Conservation (phyloP, 164 flowering plant species). For the Aristolochia californica region DNA sequence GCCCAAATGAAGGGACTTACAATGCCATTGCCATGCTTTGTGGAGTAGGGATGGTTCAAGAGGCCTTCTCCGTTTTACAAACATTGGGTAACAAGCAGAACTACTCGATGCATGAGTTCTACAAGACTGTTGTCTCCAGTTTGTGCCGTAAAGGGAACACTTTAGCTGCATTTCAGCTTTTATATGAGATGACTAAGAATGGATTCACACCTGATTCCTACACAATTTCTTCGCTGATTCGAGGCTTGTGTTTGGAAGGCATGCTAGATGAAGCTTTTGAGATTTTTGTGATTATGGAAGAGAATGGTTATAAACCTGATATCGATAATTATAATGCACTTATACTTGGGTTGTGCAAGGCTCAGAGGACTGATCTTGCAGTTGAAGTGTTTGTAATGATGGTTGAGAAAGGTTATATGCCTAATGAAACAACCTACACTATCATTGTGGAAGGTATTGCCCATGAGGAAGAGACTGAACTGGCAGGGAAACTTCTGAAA, state of each 20-base stretch:
- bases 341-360: conserved; percentile 67
- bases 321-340: conserved; percentile 67
- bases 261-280: conserved; percentile 63
- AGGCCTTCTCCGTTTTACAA: conserved; percentile 65
- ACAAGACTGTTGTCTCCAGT: conserved; percentile 48
- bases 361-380: conserved; percentile 48
- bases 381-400: conserved; percentile 48
- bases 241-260: conserved; percentile 82
- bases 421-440: conserved; percentile 72
- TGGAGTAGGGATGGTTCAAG: conserved; percentile 44
- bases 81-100: conserved; percentile 46
- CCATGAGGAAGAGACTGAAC: conserved; percentile 45
- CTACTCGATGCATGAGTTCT: conserved; percentile 40
- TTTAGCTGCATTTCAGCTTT: conserved; percentile 57
- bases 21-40: conserved; percentile 72
- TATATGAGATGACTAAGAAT: conserved; percentile 60
- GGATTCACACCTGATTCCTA: conserved; percentile 71
- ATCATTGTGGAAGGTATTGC: conserved; percentile 77
- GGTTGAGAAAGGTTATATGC: conserved; percentile 55
- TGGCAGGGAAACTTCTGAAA: conserved; percentile 50
- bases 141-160: conserved; percentile 85
- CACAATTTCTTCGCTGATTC: conserved; percentile 62
- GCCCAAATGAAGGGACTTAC: conserved; percentile 75
- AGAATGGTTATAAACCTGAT: conserved; percentile 36
- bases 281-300: conserved; percentile 64